Conservation (phyloP, 2,329 filamentous ascomycete species). For the Orbilia blumenaviensis region DNA sequence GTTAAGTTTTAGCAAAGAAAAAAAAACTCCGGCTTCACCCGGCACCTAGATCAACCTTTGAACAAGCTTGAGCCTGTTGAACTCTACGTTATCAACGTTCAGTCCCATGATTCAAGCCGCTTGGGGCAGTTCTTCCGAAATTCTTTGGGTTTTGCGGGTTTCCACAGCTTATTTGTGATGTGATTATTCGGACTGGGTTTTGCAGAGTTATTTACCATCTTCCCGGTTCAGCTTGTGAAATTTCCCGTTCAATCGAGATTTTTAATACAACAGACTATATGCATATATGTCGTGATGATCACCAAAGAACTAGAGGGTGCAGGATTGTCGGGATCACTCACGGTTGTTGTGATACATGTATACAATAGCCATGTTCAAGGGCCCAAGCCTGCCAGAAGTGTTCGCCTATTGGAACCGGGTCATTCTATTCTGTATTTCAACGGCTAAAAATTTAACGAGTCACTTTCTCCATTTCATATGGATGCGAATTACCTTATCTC, state of each 20-base stretch:
- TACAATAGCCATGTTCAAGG: slow-evolving; percentile 21
- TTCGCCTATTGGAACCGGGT: slow-evolving; percentile 45
- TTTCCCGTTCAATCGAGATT: not conserved
- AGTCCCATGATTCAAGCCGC: slow-evolving; percentile 9
- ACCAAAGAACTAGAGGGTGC: slow-evolving; percentile 1
- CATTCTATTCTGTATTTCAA: slow-evolving; percentile 39
- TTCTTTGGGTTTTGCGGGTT: too few relatives aligned
- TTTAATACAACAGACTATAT: not conserved
- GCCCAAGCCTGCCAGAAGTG: slow-evolving; percentile 2
- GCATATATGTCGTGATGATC: slow-evolving; percentile 1
- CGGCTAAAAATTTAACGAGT: slow-evolving; percentile 31
- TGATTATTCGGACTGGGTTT: too few relatives aligned
- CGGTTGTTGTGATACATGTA: too few relatives aligned
- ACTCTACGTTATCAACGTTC: slow-evolving; percentile 19
- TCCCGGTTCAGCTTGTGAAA: not conserved
- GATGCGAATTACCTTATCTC: slow-evolving; percentile 40
- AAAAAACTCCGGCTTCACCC: slow-evolving; percentile 33
- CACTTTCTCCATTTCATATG: slow-evolving; percentile 40
- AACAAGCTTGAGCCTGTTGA: not conserved
- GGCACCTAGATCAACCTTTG: not conserved
- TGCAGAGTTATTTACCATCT: not conserved
- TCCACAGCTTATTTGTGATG: too few relatives aligned
- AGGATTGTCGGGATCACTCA: slow-evolving; percentile 5
- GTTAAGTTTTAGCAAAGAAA: not conserved
- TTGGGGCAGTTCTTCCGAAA: slow-evolving; percentile 29